phyloP scores from a whole-genome alignment of 2,329 filamentous ascomycete species.

The Scolecobasidium constrictum region DNA sequence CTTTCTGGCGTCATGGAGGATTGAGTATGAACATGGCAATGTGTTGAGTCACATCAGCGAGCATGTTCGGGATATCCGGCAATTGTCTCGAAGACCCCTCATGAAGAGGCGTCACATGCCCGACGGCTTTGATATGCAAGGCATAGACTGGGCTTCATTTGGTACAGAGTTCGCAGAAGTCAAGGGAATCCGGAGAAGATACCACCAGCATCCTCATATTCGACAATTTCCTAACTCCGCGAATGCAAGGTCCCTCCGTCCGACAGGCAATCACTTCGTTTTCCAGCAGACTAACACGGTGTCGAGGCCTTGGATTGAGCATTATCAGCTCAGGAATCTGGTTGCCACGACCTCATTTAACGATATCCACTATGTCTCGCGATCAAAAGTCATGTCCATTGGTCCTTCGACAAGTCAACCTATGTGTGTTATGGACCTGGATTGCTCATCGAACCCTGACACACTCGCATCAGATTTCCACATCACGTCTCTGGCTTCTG shows the following conservation, averaged over 20 bases:
- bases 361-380: slow-evolving; percentile 43
- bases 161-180: slow-evolving; percentile 19
- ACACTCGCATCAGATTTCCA: slow-evolving; percentile 29
- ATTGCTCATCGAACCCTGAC: slow-evolving; percentile 9
- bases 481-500: slow-evolving; percentile 43
- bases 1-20: slow-evolving; percentile 3
- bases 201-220: slow-evolving; percentile 17
- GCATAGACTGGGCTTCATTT: slow-evolving; percentile 25
- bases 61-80: background rate
- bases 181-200: slow-evolving; percentile 13
- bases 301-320: slow-evolving; percentile 36
- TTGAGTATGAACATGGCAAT: background rate
- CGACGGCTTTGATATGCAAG: slow-evolving; percentile 24
- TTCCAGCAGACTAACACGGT: slow-evolving; percentile 38
- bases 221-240: slow-evolving; percentile 3
- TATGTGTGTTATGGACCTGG: slow-evolving; percentile 37
- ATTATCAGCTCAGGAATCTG: slow-evolving; percentile 50
- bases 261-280: slow-evolving; percentile 35
- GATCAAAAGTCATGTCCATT: slow-evolving; percentile 37
- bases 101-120: background rate
- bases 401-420: slow-evolving; percentile 33
- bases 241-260: slow-evolving; percentile 17
- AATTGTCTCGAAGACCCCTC: background rate
- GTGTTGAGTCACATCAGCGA: background rate
- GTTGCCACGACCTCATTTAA: slow-evolving; percentile 43